phyloP scores from a whole-genome alignment of 1,139 yeast species.

The Sugiyamaella japonica region DNA sequence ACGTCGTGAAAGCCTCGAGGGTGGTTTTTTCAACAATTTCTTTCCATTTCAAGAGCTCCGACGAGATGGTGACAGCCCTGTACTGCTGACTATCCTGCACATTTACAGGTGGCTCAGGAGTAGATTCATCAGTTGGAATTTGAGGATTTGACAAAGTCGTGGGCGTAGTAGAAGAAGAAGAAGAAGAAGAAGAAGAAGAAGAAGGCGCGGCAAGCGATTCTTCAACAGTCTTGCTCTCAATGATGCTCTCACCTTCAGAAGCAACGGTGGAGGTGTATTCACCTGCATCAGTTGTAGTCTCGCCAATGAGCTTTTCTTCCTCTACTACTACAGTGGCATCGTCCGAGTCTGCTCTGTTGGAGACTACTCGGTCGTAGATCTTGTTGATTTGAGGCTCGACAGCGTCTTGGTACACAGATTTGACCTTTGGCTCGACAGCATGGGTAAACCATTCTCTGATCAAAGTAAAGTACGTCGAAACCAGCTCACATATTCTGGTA shows the following conservation, averaged over 20 bases:
- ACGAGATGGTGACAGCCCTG: slow-evolving; percentile 17
- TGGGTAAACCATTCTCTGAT: slow-evolving; percentile 25
- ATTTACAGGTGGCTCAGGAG: neutral
- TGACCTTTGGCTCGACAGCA: slow-evolving; percentile 28
- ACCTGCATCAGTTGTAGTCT: neutral
- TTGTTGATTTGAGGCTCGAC: slow-evolving; percentile 37
- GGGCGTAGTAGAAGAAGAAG: slow-evolving; percentile 4
- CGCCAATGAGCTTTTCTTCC: neutral
- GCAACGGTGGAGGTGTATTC: neutral
- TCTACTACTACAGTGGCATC: neutral
- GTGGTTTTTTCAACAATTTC: slow-evolving; percentile 35
- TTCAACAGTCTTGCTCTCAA: neutral
- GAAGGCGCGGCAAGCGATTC: neutral
- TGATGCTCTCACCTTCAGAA: neutral
- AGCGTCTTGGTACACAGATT: slow-evolving; percentile 28
- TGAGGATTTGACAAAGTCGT: slow-evolving; percentile 2
- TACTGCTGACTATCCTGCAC: neutral
- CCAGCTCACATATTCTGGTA: slow-evolving; percentile 7
- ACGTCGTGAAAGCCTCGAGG: slow-evolving; percentile 37
- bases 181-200: neutral
- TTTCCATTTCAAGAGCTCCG: slow-evolving; percentile 32
- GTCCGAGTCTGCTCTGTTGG: slow-evolving; percentile 6
- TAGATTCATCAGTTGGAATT: slow-evolving; percentile 5
- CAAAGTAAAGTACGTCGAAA: slow-evolving; percentile 10
- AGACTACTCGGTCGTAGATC: slow-evolving; percentile 26